These are phyloP conservation scores for Boletus reticulatus DNA, from an alignment of 768 basidiomycete genomes.

Conservation along the genomic window DNA sequence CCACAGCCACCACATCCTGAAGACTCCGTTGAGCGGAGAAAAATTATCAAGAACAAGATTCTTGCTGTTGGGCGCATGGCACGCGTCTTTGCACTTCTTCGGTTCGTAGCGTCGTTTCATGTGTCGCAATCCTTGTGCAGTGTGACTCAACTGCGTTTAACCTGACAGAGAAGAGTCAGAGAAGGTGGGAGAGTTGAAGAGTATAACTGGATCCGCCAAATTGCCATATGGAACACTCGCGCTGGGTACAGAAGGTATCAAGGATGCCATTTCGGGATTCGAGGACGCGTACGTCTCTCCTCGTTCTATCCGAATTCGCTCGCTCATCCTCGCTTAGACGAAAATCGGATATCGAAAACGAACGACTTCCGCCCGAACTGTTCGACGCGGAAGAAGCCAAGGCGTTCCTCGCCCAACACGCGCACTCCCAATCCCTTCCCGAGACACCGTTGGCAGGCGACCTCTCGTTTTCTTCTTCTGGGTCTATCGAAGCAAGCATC, in stretches of 20 bases:
- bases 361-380: slow-evolving; percentile 94
- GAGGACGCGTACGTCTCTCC: slow-evolving; percentile 82
- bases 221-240: slow-evolving; percentile 84
- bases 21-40: slow-evolving; percentile 71
- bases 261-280: slow-evolving; percentile 89
- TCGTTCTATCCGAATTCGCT: neutral
- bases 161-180: slow-evolving; percentile 89
- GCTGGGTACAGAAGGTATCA: slow-evolving; percentile 90
- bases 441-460: slow-evolving; percentile 47
- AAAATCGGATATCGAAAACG: slow-evolving; percentile 98
- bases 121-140: neutral
- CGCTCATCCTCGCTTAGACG: slow-evolving; percentile 52
- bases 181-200: slow-evolving; percentile 95
- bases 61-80: slow-evolving; percentile 97
- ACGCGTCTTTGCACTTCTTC: slow-evolving; percentile 90
- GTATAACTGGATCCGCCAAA: slow-evolving; percentile 71
- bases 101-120: slow-evolving; percentile 52
- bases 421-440: slow-evolving; percentile 42
- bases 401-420: slow-evolving; percentile 47
- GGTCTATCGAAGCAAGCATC: slow-evolving; percentile 41
- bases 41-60: slow-evolving; percentile 97
- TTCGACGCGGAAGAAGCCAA: slow-evolving; percentile 77
- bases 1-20: slow-evolving; percentile 37
- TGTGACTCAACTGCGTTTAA: neutral
- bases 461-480: slow-evolving; percentile 45